Conservation (phyloP, 208 protist genomes). For the Trypanosoma conorhini region DNA sequence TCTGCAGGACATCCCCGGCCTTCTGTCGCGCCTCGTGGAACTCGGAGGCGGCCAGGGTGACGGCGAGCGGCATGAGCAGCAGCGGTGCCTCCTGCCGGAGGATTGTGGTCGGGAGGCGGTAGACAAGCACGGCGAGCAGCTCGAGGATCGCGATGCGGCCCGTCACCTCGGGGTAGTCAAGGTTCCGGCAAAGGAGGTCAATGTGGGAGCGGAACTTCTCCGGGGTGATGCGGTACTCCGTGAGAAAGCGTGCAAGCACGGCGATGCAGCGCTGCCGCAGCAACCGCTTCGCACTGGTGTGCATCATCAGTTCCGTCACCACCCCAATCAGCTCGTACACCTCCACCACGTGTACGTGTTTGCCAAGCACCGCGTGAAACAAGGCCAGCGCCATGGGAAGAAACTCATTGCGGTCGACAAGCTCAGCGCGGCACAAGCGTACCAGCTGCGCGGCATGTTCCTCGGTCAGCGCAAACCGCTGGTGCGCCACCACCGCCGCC, state of each 20-base stretch:
- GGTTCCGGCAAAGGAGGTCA: constrained; percentile 81
- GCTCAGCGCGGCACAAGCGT: constrained; percentile 62
- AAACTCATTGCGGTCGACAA: constrained; percentile 84
- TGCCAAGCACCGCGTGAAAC: constrained; percentile 86
- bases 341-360: constrained; percentile 84
- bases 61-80: constrained; percentile 71
- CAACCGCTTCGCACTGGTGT: constrained; percentile 59
- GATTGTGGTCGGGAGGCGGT: constrained; percentile 74
- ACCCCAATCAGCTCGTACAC: constrained; percentile 90
- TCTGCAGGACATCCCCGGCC: constrained; percentile 60
- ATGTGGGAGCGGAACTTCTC: constrained; percentile 90
- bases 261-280: constrained; percentile 76
- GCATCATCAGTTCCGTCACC: constrained; percentile 86
- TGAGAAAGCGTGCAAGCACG: constrained; percentile 84
- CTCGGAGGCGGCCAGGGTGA: constrained; percentile 63
- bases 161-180: constrained; percentile 81
- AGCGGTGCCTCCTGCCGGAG: constrained; percentile 79
- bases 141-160: constrained; percentile 84
- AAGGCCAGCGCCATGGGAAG: constrained; percentile 80
- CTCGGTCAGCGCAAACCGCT: constrained; percentile 62
- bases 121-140: constrained; percentile 65
- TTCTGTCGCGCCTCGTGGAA: constrained; percentile 53
- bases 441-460: constrained; percentile 66
- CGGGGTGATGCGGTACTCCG: constrained; percentile 89
- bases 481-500: constrained; percentile 73